phyloP scores from a whole-genome alignment of 2,329 filamentous ascomycete genomes.

The Colletotrichum sp. region DNA sequence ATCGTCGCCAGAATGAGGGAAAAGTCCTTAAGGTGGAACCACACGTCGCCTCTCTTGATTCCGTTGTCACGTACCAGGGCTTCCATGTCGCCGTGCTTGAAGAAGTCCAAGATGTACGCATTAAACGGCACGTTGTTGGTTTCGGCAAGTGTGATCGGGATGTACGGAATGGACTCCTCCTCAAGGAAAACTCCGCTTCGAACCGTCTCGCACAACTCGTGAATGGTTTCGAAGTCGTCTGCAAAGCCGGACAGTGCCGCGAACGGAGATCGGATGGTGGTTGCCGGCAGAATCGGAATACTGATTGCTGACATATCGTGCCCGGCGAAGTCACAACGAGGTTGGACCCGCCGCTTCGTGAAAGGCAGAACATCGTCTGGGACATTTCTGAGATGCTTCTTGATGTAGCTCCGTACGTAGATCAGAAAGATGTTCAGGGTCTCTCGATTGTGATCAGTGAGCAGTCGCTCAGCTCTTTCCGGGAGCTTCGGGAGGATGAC shows the following conservation, averaged over 20 bases:
- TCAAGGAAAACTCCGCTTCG: slow-evolving; percentile 77
- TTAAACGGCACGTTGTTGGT: slow-evolving; percentile 57
- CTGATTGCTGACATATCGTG: not conserved
- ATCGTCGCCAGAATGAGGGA: slow-evolving; percentile 71
- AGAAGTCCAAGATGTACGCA: slow-evolving; percentile 78
- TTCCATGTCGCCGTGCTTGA: slow-evolving; percentile 70
- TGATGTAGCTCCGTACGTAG: slow-evolving; percentile 73
- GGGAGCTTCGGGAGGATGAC: slow-evolving; percentile 2
- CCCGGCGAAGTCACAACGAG: rapidly evolving
- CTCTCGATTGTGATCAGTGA: slow-evolving; percentile 67
- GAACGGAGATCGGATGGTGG: slow-evolving; percentile 69
- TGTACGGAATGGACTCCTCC: slow-evolving; percentile 72
- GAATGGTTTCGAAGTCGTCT: slow-evolving; percentile 68
- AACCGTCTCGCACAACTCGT: slow-evolving; percentile 70
- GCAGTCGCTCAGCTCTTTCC: slow-evolving; percentile 55
- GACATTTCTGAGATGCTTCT: slow-evolving; percentile 60
- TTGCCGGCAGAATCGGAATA: slow-evolving; percentile 34
- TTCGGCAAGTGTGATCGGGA: slow-evolving; percentile 65
- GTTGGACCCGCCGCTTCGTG: slow-evolving; percentile 38
- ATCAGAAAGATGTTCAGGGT: slow-evolving; percentile 70
- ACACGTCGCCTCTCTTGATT: slow-evolving; percentile 70
- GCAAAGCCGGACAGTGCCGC: slow-evolving; percentile 72
- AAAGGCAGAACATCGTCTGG: slow-evolving; percentile 65
- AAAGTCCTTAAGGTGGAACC: slow-evolving; percentile 72
- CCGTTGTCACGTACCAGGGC: slow-evolving; percentile 69